Evolutionary conservation across 108 stramenopile genomes (phyloP), one percentile per base, ranked within the genome.

Genomic region (Nitzschia sp.): DNA sequence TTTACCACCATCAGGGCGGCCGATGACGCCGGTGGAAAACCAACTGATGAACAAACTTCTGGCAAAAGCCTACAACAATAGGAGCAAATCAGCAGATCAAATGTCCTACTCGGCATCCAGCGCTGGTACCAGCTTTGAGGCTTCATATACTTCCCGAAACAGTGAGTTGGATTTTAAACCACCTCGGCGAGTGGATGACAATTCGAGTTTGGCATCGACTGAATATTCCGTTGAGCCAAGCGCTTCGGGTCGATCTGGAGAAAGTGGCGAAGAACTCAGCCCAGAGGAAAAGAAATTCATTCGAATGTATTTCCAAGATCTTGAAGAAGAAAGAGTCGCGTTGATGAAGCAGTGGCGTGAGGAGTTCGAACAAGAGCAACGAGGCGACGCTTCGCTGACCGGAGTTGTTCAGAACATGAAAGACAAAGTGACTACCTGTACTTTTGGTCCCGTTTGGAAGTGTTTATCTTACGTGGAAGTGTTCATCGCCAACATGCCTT

Each of bases 401-500:
- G 38, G 13, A 42, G 19, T 11, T 3, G 23, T 38, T 19, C 32
- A 27, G 26, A 67, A 34, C 23, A 34, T 35, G 15, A 54, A 34
- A 36, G 11, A 67, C 1, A 18, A 38, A 35, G 11, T 54, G 54
- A 35, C 21, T 23, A 18, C 15, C 18, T 26, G 34, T 23, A 21
- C 23, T 2, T 18, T 6, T 5, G 58, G 23, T 27, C 2, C 1
- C 3, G 19, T 59, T 32, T 59, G 58, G 58, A 59, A 32, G 21
- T 59, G 30, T 29, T 17, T 70, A 17, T 49, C 38, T 15, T 46
- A 23, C 26, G 60, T 38, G 58, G 61, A 81, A 68, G 62, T 74
- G 31, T 79, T 82, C 25, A 77, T 85, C 46, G 72, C 76, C 26
- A 85, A 85, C 36, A 70, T 85, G 68, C 85, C 85, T 26, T 42